Base-by-base conservation (phyloP, 2,329 filamentous ascomycete species). In the Tolypocladium cylindrosporum region DNA sequence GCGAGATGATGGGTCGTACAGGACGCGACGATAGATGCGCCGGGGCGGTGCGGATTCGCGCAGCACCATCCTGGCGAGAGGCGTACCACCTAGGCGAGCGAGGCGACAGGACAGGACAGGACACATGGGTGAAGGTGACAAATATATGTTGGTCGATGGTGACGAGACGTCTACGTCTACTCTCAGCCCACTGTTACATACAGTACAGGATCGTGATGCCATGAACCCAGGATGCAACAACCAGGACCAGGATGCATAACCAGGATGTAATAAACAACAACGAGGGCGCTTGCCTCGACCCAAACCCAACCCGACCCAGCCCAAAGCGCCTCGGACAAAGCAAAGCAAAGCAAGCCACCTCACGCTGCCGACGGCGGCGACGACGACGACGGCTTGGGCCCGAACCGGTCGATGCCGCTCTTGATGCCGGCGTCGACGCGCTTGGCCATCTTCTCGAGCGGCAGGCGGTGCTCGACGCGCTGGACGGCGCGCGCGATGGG, bases 361-460 rank as follows among this genome's bases (percentile, higher is more conserved):
- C 36, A 56, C 51, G 36, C 50, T 42, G 54, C 7, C 11, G 40
- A 39, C 9, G 42, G 50, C 19, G 58, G 14, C 13, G 59, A 4
- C 24, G 24, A 4, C 24, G 24, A 27, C 24, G 24, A 37, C 21
- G 65, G 59, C 62, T 69, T 68, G 54, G 70, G 65, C 27, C 63
- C 62, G 54, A 72, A 71, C 56, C 72, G 72, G 43, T 74, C 72
- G 52, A 82, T 75, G 39, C 78, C 71, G 37, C 65, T 71, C 69
- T 74, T 74, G 65, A 82, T 82, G 59, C 76, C 71, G 43, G 70
- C 69, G 64, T 81, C 76, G 57, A 80, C 69, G 53, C 69, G 71
- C 69, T 76, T 76, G 55, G 79, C 79, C 69, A 80, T 75, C 66
- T 65, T 75, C 72, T 79, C 77, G 8, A 82, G 71, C 10, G 78